Base-by-base conservation (phyloP, 345 rosid genomes). In the Chamaenerion angustifolium region DNA sequence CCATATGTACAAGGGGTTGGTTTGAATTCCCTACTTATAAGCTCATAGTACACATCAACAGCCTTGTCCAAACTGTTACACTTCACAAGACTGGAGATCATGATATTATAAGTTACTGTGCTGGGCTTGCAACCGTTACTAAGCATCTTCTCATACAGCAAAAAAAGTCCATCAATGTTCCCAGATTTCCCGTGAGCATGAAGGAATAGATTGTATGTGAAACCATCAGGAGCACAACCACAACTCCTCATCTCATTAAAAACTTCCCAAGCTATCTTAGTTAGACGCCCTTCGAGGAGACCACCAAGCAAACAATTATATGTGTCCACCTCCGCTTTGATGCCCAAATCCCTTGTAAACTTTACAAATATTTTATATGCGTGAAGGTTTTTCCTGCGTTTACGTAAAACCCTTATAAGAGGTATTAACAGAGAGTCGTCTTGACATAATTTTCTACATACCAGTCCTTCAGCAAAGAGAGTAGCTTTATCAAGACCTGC, bases 1-100 rank as follows among this genome's bases (percentile, higher is more conserved):
- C 92, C 94, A 44, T 77, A 86, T n/a, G 98, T 86, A 62, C 86
- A 81, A 23, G 75, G 80, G 45, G 85, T 79, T 11, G 95, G 95
- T 64, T 67, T 68, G 73, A 86, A 79, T 50, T 76, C 85, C 56
- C 66, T 65, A 53, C 98, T 81, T 52, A 76, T 18, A 41, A 86
- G 92, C 65, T 83, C 76, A 63, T 73, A 86, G 69, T 66, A 86
- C 46, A 81, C 57, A 62, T 81, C 78, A 65, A 86, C 61, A 53
- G 92, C 95, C 58, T 65, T 70, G 17, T 86, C 86, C 40, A 90
- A 61, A 55, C 52, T 51, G 49, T 76, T 66, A 1, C 74, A 69
- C 51, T 76, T 90, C 59, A 80, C 87, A 11, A 83, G 77, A 60
- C 74, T 73, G 0, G 89, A 80, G 18, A 90, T 78, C 41, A 86